Base-by-base conservation (phyloP, 805 yeast species). In the Kuraishia capsulata region DNA sequence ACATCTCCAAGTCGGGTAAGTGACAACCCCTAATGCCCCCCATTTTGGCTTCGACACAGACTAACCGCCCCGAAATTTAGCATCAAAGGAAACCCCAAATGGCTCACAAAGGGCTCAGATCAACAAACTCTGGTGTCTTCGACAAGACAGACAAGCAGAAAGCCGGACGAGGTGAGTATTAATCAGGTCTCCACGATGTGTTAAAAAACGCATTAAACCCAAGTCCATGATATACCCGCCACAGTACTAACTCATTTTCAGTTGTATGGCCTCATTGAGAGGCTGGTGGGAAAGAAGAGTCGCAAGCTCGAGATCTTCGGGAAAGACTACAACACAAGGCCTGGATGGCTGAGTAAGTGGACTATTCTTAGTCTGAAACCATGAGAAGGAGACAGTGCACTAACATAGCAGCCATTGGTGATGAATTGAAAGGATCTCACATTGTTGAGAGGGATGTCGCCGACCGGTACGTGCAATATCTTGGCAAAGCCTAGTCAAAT, bases 261-360 rank as follows among this genome's bases (percentile, higher is more conserved):
- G 62, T 61, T 81, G 11, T 89, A 89, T 53, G 92, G 81, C 6
- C 76, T 90, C 43, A 81, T 83, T 11, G 97, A 90, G 47, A 64
- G 96, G 41, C 52, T 89, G 31, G 96, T 81, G 3, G 97, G 96
- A 0, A 65, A 65, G 3, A 73, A 78, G 42, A 72, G 88, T 3
- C 65, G 94, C 21, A 89, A 90, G 52, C 64, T 90, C 23, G 97
- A 90, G 56, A 76, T 90, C 2, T 89, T 89, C 60, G 97, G 97
- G 4, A 70, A 95, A 40, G 82, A 79, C 45, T 90, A 85, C 51
- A 89, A 90, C 51, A 67, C 81, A 1, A 69, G 96, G 28, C 83
- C 87, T 0, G 96, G 96, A 0, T 90, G 97, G 97, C 62, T 89
- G 38, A 85, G 69, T 46, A 64, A 44, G 67, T 57, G 36, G 19